Evolutionary conservation across 495 filamentous ascomycete species (phyloP), one percentile per base, ranked within the genome.

Genomic region (Aspergillus asperescens): DNA sequence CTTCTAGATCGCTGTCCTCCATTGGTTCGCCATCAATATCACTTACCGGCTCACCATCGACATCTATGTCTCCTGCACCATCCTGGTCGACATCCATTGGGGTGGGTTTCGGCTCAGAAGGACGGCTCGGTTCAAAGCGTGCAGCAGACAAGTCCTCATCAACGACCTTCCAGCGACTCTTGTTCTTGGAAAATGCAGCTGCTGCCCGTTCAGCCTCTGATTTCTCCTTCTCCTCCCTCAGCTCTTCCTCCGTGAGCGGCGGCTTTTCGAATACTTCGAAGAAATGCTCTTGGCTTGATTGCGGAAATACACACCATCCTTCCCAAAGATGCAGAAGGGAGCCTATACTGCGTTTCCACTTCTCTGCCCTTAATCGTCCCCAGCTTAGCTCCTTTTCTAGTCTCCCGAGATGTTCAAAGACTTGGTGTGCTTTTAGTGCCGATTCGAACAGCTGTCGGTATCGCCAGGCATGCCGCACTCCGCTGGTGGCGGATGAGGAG

Each of bases 391-490:
- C 84, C 56, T 86, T 84, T 23, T 91, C 83, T 45, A 96, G 76
- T 51, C 79, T 72, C 7, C 91, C 93, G 7, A 98, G 77, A 46
- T 82, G 74, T 59, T 90, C 90, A 59, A 98, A 97, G 1, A 88
- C 83, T 29, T 83, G 77, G 31, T 82, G 78, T 5, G 78, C 67
- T 27, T 82, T 81, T 7, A 98, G 72, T 0, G 85, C 82, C 0
- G 74, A 69, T 66, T 96, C 94, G 57, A 98, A 93, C 18, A 93
- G 73, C 61, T 88, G 84, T 16, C 92, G 81, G 60, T 93, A 97
- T 35, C 90, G 83, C 90, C 90, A 97, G 5, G 90, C 89, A 62
- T 92, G 87, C 1, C 89, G 79, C 28, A 95, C 86, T 0, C 89
- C 89, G 55, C 82, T 85, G 1, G 87, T 90, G 1, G 88, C 85